Percentiles rank a stretch among this genome's conserved stretches.
Conservation (phyloP, 331 rosid genomes). For the Prunus yedoensis region DNA sequence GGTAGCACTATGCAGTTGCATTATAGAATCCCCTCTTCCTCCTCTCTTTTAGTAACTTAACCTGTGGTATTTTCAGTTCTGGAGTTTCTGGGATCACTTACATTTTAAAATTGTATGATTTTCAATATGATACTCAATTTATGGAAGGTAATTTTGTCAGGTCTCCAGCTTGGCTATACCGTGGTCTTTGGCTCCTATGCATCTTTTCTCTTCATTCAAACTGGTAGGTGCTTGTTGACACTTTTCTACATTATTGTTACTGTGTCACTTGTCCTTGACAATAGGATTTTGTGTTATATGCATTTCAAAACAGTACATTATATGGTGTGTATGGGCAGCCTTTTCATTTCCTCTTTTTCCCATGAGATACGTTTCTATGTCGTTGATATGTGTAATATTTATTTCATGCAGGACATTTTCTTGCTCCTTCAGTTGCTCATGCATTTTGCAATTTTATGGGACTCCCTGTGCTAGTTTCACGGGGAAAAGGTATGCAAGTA, state of each 20-base stretch:
- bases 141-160: too few species aligned
- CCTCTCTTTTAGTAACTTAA: too few species aligned
- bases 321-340: background rate
- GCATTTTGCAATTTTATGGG: constrained; percentile 90
- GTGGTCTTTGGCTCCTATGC: too few species aligned
- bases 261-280: background rate
- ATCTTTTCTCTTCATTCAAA: constrained; percentile 86
- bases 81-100: too few species aligned
- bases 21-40: too few species aligned
- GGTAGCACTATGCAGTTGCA: too few species aligned
- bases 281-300: too few species aligned
- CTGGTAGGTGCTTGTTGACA: constrained; percentile 54
- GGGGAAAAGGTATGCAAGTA: constrained; percentile 54
- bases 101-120: too few species aligned
- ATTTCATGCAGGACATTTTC: constrained; percentile 70
- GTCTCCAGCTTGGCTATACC: too few species aligned
- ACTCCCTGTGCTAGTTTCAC: constrained; percentile 60
- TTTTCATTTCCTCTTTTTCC: background rate
- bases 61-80: too few species aligned
- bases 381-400: background rate
- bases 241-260: constrained; percentile 18
- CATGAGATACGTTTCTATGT: background rate
- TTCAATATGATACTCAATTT: too few species aligned
- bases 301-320: too few species aligned
- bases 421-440: constrained; percentile 81